Evolutionary conservation across 2,329 filamentous ascomycete species (phyloP).

Genomic region (Arachnopeziza araneosa): DNA sequence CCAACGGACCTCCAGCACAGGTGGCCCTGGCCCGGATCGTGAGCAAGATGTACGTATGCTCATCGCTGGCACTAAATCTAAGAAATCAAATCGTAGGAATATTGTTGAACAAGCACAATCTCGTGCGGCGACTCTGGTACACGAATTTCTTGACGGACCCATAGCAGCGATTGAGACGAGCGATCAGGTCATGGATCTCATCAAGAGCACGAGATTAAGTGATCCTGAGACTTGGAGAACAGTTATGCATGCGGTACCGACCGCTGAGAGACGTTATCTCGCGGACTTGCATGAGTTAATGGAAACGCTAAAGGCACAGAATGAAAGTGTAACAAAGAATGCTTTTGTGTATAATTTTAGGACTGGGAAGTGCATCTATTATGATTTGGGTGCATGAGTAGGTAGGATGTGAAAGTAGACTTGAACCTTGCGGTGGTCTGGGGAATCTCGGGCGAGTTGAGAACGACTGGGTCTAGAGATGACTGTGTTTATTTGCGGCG

Average conservation of each 20-base stretch:
- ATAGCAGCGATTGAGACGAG: slow-evolving; percentile 85
- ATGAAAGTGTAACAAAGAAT: slow-evolving; percentile 57
- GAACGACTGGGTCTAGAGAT: no score
- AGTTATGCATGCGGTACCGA: slow-evolving; percentile 71
- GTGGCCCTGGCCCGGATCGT: slow-evolving; percentile 33
- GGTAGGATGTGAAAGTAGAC: no score
- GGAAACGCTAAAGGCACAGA: slow-evolving; percentile 51
- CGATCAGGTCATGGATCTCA: slow-evolving; percentile 72
- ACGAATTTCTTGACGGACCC: slow-evolving; percentile 68
- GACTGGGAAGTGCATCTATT: slow-evolving; percentile 77
- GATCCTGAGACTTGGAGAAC: slow-evolving; percentile 80
- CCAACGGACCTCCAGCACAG: slow-evolving; percentile 23
- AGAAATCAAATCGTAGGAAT: slow-evolving; percentile 83
- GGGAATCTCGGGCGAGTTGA: no score
- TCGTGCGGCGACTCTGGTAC: slow-evolving; percentile 56
- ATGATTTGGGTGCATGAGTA: slow-evolving; percentile 55
- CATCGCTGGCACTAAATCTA: slow-evolving; percentile 73
- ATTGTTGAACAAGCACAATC: slow-evolving; percentile 75
- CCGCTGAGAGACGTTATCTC: slow-evolving; percentile 75
- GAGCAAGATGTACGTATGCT: slow-evolving; percentile 80
- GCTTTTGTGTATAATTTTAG: slow-evolving; percentile 91
- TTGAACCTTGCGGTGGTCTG: no score
- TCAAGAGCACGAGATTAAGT: slow-evolving; percentile 67
- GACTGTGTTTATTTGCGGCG: no score
- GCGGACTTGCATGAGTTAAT: slow-evolving; percentile 77